Conservation (phyloP, 768 basidiomycete species). For the Boletales sp. region DNA sequence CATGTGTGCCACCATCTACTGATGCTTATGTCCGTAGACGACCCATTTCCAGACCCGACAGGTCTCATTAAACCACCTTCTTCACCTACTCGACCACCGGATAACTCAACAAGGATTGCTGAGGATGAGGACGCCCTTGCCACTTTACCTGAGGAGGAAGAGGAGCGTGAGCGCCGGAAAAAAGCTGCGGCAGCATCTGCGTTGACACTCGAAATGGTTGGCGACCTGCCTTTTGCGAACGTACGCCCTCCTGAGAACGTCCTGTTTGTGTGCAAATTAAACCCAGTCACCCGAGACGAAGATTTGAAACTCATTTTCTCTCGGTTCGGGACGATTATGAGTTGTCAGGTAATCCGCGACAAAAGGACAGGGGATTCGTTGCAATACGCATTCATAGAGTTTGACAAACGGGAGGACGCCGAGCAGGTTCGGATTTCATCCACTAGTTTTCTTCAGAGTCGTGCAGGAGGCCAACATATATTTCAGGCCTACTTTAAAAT, state of each 20-base stretch:
- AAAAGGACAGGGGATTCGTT: conserved; percentile 94
- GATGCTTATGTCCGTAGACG: conserved; percentile 51
- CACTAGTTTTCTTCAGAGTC: not conserved
- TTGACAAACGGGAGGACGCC: conserved; percentile 88
- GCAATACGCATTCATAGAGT: conserved; percentile 99
- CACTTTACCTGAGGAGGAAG: conserved; percentile 81
- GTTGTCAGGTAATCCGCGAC: conserved; percentile 96
- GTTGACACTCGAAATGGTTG: conserved; percentile 98
- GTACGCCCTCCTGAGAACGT: conserved; percentile 98
- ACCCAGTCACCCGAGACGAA: conserved; percentile 91
- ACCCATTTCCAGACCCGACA: conserved; percentile 88
- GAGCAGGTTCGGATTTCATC: conserved; percentile 65
- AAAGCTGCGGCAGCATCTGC: conserved; percentile 91
- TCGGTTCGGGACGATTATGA: conserved; percentile 92
- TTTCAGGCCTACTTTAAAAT: conserved; percentile 95
- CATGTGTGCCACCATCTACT: not conserved
- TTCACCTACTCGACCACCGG: conserved; percentile 78
- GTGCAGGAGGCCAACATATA: conserved; percentile 4
- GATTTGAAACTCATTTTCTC: conserved; percentile 98
- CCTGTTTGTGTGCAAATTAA: conserved; percentile 97
- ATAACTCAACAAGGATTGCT: conserved; percentile 84
- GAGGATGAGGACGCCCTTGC: conserved; percentile 92
- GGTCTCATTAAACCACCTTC: conserved; percentile 69
- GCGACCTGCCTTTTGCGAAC: conserved; percentile 96
- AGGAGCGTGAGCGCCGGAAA: conserved; percentile 75